Conservation (phyloP, 1,284 basidiomycete species). For the Puccinia horiana region DNA sequence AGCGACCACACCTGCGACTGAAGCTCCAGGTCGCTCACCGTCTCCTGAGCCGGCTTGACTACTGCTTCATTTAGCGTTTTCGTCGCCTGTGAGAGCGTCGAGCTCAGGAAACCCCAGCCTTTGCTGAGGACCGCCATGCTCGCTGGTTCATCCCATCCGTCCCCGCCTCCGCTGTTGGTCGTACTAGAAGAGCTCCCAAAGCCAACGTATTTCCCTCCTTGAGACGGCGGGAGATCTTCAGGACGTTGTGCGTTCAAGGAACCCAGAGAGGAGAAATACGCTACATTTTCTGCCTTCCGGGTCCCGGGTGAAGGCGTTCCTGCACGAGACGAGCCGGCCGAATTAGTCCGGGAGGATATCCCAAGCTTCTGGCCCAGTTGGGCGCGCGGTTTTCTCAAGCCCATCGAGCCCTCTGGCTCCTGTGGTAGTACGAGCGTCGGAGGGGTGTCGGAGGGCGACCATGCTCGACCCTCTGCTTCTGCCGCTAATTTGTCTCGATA, state of each 20-base stretch:
- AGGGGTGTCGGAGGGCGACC: conserved; percentile 61
- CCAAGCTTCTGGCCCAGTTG: conserved; percentile 14
- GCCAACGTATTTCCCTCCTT: conserved; percentile 79
- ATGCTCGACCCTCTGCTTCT: conserved; percentile 12
- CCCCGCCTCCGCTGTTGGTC: background rate
- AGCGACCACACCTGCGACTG: conserved; percentile 47
- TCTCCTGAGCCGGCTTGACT: conserved; percentile 39
- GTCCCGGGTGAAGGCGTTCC: conserved; percentile 32
- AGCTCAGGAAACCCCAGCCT: conserved; percentile 45
- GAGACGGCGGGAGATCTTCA: conserved; percentile 73
- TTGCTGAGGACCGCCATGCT: conserved; percentile 2
- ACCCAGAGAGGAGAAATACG: conserved; percentile 73
- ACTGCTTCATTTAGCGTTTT: conserved; percentile 37
- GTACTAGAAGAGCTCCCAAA: conserved; percentile 69
- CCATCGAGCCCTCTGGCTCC: conserved; percentile 54
- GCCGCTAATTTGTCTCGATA: conserved; percentile 46
- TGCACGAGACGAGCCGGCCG: conserved; percentile 64
- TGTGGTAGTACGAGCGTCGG: conserved; percentile 62
- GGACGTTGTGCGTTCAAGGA: conserved; percentile 71
- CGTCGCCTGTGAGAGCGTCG: conserved; percentile 24
- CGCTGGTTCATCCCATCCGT: background rate
- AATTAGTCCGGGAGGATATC: conserved; percentile 59
- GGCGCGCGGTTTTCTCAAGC: conserved; percentile 24
- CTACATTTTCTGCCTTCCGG: conserved; percentile 73
- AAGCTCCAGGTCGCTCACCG: conserved; percentile 23